Percentiles rank a stretch among this genome's conserved stretches.
Evolutionary conservation across 2,329 filamentous ascomycete genomes (phyloP).

Genomic region (Apiospora hydei): DNA sequence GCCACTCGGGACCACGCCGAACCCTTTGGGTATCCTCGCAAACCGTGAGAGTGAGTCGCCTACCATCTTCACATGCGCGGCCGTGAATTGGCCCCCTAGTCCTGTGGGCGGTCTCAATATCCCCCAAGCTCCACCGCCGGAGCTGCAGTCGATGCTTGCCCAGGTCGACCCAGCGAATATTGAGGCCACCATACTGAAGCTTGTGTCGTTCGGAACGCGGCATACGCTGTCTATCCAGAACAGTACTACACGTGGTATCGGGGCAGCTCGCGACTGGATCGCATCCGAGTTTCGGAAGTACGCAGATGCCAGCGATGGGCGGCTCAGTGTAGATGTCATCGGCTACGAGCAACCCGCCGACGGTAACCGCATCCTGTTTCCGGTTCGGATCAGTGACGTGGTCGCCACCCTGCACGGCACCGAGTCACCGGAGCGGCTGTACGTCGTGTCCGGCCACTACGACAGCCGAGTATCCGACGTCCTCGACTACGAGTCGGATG

Average conservation of each 20-base stretch:
- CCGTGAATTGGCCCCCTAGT: slow-evolving; percentile 41
- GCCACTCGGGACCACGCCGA: background rate
- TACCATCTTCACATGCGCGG: slow-evolving; percentile 34
- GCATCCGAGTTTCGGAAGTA: slow-evolving; percentile 55
- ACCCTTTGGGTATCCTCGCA: background rate
- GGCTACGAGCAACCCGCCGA: slow-evolving; percentile 57
- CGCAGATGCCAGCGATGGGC: slow-evolving; percentile 55
- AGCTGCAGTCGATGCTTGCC: slow-evolving; percentile 39
- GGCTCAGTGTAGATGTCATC: slow-evolving; percentile 57
- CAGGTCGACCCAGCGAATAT: slow-evolving; percentile 51
- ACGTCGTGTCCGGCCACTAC: slow-evolving; percentile 64
- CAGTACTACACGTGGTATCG: slow-evolving; percentile 58
- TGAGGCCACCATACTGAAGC: slow-evolving; percentile 57
- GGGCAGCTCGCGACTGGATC: slow-evolving; percentile 65
- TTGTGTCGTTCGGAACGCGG: slow-evolving; percentile 63
- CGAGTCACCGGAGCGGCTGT: slow-evolving; percentile 54
- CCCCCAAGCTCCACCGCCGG: slow-evolving; percentile 38
- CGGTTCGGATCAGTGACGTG: slow-evolving; percentile 61
- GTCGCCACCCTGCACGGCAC: slow-evolving; percentile 58
- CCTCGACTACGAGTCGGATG: slow-evolving; percentile 57
- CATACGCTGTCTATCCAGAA: slow-evolving; percentile 63
- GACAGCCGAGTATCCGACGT: slow-evolving; percentile 59
- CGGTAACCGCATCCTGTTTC: slow-evolving; percentile 54
- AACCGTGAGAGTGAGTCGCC: background rate
- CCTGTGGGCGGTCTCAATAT: slow-evolving; percentile 36